Conservation (phyloP, 805 yeast genomes). For the Candida insectalens region DNA sequence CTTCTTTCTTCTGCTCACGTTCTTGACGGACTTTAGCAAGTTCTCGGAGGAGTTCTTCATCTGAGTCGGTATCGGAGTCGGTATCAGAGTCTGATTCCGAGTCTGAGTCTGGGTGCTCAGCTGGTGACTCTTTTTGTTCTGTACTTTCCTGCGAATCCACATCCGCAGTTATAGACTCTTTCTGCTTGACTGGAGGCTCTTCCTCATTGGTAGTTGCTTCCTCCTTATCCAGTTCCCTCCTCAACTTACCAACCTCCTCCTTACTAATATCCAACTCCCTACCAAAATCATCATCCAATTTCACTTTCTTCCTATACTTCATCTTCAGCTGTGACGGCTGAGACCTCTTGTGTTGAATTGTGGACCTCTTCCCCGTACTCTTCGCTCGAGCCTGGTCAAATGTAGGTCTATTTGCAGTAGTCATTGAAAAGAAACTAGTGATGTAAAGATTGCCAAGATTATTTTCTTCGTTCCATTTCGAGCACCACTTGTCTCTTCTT, state of each 20-base stretch:
- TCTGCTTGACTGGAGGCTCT: neutral
- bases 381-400: conserved; percentile 56
- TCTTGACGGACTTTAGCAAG: conserved; percentile 25
- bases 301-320: conserved; percentile 31
- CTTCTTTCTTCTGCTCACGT: conserved; percentile 9
- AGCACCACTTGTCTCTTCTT: too few relatives aligned
- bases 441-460: too few relatives aligned
- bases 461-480: too few relatives aligned
- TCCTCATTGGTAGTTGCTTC: neutral
- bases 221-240: conserved; percentile 7
- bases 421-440: too few relatives aligned
- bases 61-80: conserved; percentile 40
- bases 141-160: neutral
- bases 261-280: conserved; percentile 25
- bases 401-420: conserved; percentile 64
- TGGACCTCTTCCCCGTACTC: conserved; percentile 29
- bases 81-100: conserved; percentile 16
- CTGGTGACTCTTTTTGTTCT: neutral
- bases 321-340: conserved; percentile 46
- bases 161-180: neutral
- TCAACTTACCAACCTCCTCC: conserved; percentile 11
- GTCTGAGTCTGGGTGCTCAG: conserved; percentile 4
- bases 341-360: conserved; percentile 42
- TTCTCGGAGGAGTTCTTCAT: conserved; percentile 37
- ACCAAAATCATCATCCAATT: conserved; percentile 21